Base-by-base conservation (phyloP, 106 monocot genomes). In the Platanthera guangdongensis region DNA sequence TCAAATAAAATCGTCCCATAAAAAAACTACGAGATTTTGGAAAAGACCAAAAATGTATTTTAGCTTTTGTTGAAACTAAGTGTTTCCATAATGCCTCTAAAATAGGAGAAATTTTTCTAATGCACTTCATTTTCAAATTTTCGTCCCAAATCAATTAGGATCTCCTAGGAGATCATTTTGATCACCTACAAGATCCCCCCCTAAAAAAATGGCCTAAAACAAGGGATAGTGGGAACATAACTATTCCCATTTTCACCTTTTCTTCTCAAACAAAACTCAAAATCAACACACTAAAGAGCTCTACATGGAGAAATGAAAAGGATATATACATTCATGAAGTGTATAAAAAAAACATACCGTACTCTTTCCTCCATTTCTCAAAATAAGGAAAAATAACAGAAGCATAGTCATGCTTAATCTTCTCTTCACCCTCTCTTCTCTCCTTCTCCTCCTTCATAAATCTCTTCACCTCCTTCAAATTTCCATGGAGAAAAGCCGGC, bases 381-480 rank as follows among this genome's bases (percentile, higher is more conserved):
- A 89, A 75, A 50, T 89, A 81, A 25, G 92, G 92, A 53, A 92
- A 89, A 53, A 92, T 13, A 55, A 25, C 7, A 10, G 52, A 50
- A 2, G 77, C 47, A 47, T 87, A 87, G 68, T 89, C 77, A 64
- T 74, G 80, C 21, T 39, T 18, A 7, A 48, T 12, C 63, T 63
- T 16, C 18, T 51, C 6, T 0, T 32, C 30, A 47, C 16, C 25
- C 21, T n/a, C 28, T 21, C 52, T 22, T 48, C 68, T 75, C 16
- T 77, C 75, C 62, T 76, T 80, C 10, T 73, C 79, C 6, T 82
- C 71, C 52, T 9, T 4, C 51, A 51, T 30, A 21, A 85, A 80
- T 39, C 47, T 85, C 69, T 76, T 85, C 71, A 87, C 85, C 53
- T 87, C 81, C 19, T 4, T 21, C 32, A 88, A 53, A 67, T 93